Conservation (phyloP, 805 yeast species). For the Candida alai region DNA sequence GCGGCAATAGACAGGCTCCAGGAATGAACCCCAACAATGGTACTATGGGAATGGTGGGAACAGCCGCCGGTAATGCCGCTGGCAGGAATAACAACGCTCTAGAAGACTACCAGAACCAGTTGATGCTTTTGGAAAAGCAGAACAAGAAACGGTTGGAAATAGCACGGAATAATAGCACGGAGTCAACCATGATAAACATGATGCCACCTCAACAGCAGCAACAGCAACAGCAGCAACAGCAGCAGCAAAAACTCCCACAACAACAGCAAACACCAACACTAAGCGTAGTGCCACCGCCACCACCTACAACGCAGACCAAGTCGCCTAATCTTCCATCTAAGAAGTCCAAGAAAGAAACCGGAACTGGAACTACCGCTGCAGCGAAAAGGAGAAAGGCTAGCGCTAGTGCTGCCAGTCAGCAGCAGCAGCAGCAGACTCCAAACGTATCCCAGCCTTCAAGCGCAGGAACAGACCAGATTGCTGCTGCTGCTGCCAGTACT, state of each 20-base stretch:
- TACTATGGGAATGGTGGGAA: no score
- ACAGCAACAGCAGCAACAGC: constrained; percentile 9
- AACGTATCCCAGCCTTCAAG: constrained; percentile 3
- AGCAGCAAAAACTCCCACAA: constrained; percentile 21
- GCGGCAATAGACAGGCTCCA: no score
- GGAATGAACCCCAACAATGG: no score
- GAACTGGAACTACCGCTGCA: constrained; percentile 24
- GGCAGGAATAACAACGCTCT: constrained; percentile 50
- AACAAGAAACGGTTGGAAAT: constrained; percentile 64
- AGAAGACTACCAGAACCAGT: constrained; percentile 79
- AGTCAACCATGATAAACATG: constrained; percentile 10
- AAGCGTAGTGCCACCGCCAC: no score
- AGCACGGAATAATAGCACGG: constrained; percentile 36
- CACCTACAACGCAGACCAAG: no score
- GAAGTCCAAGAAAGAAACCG: constrained; percentile 27
- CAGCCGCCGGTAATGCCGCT: constrained; percentile 11
- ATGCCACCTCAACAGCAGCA: constrained; percentile 7
- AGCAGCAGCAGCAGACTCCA: constrained; percentile 5
- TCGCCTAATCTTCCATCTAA: no score
- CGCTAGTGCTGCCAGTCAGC: constrained; percentile 8
- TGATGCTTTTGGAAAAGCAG: constrained; percentile 70
- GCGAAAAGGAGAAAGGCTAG: constrained; percentile 34
- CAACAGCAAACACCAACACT: constrained; percentile 22
- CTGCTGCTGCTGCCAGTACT: constrained; percentile 8
- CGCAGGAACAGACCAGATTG: constrained; percentile 8